Evolutionary conservation across 108 stramenopile species (phyloP).

Genomic region (Nitzschia inconspicua): DNA sequence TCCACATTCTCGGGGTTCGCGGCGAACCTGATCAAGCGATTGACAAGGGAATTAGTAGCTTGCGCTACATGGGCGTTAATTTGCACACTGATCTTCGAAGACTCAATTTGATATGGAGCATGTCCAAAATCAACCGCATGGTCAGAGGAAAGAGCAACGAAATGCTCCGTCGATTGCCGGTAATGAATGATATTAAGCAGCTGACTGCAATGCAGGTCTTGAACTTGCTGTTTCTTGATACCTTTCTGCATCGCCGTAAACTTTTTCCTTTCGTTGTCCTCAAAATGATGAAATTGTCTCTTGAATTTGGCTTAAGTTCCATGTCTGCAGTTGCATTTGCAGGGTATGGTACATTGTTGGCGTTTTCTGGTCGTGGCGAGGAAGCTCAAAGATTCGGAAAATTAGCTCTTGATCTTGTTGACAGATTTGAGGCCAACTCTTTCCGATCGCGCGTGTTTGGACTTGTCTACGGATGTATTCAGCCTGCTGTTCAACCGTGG

Average conservation of each 20-base stretch:
- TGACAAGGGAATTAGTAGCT: slow-evolving; percentile 22
- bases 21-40: slow-evolving; percentile 19
- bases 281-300: slow-evolving; percentile 38
- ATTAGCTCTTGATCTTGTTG: slow-evolving; percentile 24
- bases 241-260: slow-evolving; percentile 5
- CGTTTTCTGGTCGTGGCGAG: slow-evolving; percentile 9
- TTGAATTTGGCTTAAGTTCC: slow-evolving; percentile 26
- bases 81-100: slow-evolving; percentile 2
- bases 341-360: slow-evolving; percentile 33
- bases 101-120: slow-evolving; percentile 2
- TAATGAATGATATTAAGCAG: slow-evolving; percentile 16
- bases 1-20: slow-evolving; percentile 24
- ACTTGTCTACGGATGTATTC: slow-evolving; percentile 25
- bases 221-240: slow-evolving; percentile 14
- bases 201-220: slow-evolving; percentile 30
- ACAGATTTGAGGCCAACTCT: slow-evolving; percentile 23
- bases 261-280: slow-evolving; percentile 26
- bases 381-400: slow-evolving; percentile 32
- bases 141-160: slow-evolving; percentile 25
- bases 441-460: slow-evolving; percentile 20
- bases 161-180: slow-evolving; percentile 20
- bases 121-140: not conserved
- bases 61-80: slow-evolving; percentile 21
- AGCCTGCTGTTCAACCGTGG: slow-evolving; percentile 13
- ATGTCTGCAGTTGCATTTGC: slow-evolving; percentile 45